Conservation (phyloP, 129 eudicot genomes). For the Dittrichia graveolens region DNA sequence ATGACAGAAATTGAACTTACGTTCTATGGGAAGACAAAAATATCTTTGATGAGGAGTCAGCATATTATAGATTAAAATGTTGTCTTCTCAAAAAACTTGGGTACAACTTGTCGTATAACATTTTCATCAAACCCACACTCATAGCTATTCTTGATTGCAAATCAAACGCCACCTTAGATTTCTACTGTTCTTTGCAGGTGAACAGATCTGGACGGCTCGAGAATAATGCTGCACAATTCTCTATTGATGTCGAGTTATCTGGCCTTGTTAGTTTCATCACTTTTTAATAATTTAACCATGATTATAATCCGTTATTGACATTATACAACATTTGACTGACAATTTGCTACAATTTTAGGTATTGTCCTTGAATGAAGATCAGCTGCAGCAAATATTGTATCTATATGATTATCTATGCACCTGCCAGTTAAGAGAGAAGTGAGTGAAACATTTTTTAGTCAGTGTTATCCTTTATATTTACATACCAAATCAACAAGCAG, state of each 20-base stretch:
- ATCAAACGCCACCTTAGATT: constrained; percentile 7
- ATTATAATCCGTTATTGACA: not conserved
- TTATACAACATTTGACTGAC: constrained; percentile 13
- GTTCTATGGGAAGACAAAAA: too few relatives aligned
- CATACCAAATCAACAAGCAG: constrained; percentile 9
- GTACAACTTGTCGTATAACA: not conserved
- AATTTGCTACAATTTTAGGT: constrained; percentile 42
- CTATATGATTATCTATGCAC: constrained; percentile 65
- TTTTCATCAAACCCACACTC: not conserved
- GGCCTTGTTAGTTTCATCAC: constrained; percentile 55
- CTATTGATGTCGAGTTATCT: constrained; percentile 56
- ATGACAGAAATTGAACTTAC: too few relatives aligned
- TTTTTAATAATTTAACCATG: not conserved
- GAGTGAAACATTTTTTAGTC: constrained; percentile 24
- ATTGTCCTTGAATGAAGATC: constrained; percentile 68
- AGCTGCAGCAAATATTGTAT: constrained; percentile 69
- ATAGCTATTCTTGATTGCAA: not conserved
- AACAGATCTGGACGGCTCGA: constrained; percentile 79
- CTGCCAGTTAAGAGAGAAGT: constrained; percentile 60
- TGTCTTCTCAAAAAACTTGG: not conserved
- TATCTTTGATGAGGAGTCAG: too few relatives aligned
- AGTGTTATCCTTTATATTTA: not conserved
- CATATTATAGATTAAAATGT: too few relatives aligned
- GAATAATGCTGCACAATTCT: constrained; percentile 83
- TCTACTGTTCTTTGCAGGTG: constrained; percentile 50